These are phyloP conservation scores for Lactifluus hygrophoroides DNA, from an alignment of 768 basidiomycete species.

Conservation along the genomic window DNA sequence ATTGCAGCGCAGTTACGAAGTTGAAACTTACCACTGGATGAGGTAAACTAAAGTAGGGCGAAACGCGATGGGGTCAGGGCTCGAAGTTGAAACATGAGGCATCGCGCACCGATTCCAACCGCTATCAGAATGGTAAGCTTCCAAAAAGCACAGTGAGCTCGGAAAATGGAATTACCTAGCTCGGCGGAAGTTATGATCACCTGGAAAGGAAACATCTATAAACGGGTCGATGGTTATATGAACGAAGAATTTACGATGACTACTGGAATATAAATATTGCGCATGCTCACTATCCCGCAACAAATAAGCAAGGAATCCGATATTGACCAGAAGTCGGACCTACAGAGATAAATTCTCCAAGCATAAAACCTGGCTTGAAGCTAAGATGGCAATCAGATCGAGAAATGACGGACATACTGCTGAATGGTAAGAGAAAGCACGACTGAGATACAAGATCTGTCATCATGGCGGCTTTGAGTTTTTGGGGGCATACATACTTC, in stretches of 20 bases:
- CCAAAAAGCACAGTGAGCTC: too few species aligned
- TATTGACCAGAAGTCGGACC: background rate
- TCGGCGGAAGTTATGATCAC: background rate
- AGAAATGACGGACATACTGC: background rate
- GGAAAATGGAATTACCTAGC: background rate
- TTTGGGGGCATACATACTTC: background rate
- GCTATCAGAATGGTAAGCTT: too few species aligned
- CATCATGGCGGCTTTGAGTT: background rate
- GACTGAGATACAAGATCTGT: background rate
- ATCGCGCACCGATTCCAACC: too few species aligned
- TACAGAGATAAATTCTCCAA: constrained; percentile 3
- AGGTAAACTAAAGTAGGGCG: background rate
- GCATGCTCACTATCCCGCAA: constrained; percentile 3
- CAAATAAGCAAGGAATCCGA: background rate
- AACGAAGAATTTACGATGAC: background rate
- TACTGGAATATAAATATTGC: background rate
- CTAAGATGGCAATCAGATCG: background rate
- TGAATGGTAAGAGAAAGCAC: background rate
- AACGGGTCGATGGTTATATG: too few species aligned
- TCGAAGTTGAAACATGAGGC: too few species aligned
- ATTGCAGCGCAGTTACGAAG: too few species aligned
- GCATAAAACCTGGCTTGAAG: background rate
- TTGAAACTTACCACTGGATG: background rate
- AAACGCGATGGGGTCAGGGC: background rate
- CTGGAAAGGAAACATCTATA: background rate